Percentiles rank a stretch among this genome's conserved stretches.
phyloP scores from a whole-genome alignment of 1,139 yeast species.

The Eremothecium cymbalariae region DNA sequence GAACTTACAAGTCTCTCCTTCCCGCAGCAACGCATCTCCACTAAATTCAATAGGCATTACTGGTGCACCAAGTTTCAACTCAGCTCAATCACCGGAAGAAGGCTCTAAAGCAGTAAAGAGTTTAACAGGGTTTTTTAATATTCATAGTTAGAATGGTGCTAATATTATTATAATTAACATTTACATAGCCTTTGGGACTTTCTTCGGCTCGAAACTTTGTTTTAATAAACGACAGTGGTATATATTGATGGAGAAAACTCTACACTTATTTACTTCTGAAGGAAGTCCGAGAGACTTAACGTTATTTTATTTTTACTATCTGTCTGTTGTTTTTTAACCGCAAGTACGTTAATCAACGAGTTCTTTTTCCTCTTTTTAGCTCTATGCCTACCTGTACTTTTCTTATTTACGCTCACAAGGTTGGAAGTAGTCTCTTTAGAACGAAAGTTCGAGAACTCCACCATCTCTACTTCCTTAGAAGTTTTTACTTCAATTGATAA shows the following conservation, averaged over 20 bases:
- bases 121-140: constrained; percentile 10
- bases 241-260: too few species aligned
- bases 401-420: constrained; percentile 14
- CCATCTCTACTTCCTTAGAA: constrained; percentile 3
- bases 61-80: background rate
- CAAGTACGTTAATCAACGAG: constrained; percentile 34
- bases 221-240: too few species aligned
- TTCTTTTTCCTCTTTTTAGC: constrained; percentile 34
- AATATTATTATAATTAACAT: background rate
- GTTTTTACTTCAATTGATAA: constrained; percentile 6
- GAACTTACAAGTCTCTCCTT: constrained; percentile 1
- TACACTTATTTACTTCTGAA: constrained; percentile 28
- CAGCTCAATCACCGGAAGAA: constrained; percentile 1
- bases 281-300: constrained; percentile 44
- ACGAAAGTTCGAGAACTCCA: constrained; percentile 12
- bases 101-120: constrained; percentile 11
- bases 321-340: constrained; percentile 38
- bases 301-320: constrained; percentile 31
- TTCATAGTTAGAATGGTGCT: background rate
- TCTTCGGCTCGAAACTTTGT: too few species aligned
- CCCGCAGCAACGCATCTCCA: too few species aligned
- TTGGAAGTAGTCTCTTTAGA: constrained; percentile 21
- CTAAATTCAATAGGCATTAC: background rate
- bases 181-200: background rate
- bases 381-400: constrained; percentile 34